Conservation (phyloP, 75 land plant species). For the Cunninghamia lanceolata region DNA sequence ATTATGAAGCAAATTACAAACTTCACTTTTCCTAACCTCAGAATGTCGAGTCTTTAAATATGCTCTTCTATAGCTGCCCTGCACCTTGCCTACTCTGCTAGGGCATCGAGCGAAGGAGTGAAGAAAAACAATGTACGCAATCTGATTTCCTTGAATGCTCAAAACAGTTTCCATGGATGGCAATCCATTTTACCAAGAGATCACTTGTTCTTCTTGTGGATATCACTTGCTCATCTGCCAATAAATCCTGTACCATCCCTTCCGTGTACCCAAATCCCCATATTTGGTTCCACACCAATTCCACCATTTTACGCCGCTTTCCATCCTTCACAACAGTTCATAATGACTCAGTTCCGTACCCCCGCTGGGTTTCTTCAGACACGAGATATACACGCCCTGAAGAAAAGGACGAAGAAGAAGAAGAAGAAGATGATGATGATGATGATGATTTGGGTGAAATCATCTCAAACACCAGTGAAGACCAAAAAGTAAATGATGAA, state of each 20-base stretch:
- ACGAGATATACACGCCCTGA: not conserved
- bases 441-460: not conserved
- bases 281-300: not conserved
- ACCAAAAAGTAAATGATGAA: not conserved
- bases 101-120: too few species aligned
- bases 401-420: not conserved
- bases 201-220: not conserved
- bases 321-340: not conserved
- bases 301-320: not conserved
- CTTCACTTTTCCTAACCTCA: too few species aligned
- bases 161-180: constrained; percentile 5
- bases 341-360: not conserved
- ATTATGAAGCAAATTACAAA: too few species aligned
- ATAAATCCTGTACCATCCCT: not conserved
- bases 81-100: too few species aligned
- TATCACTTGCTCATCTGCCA: not conserved
- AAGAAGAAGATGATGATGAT: not conserved
- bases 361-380: constrained; percentile 13
- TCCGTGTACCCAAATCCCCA: not conserved
- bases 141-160: not conserved
- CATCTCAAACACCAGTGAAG: not conserved
- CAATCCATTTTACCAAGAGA: constrained; percentile 5
- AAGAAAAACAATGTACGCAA: not conserved
- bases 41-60: too few species aligned
- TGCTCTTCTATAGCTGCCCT: too few species aligned